Percentiles rank a stretch among this genome's conserved stretches.
These are phyloP conservation scores for Macrophomina tecta DNA, from an alignment of 2,329 filamentous ascomycete genomes.

Conservation along the genomic window DNA sequence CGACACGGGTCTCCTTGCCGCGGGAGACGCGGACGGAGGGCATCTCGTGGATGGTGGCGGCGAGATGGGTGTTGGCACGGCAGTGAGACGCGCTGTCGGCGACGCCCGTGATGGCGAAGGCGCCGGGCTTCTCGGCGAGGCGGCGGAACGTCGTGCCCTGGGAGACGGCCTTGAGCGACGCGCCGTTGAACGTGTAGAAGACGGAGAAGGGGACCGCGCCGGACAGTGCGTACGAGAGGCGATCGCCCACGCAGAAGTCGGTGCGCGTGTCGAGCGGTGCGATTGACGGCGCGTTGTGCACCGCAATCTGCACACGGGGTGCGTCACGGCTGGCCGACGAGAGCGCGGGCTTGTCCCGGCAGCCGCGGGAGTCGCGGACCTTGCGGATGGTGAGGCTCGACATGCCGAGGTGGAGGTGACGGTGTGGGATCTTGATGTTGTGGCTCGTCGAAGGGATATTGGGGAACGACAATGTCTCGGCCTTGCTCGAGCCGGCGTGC, in stretches of 20 bases:
- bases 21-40: constrained; percentile 90
- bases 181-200: constrained; percentile 85
- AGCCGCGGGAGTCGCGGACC: constrained; percentile 85
- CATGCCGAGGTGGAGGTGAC: constrained; percentile 83
- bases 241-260: constrained; percentile 95
- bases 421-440: constrained; percentile 82
- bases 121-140: constrained; percentile 87
- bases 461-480: constrained; percentile 81
- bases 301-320: constrained; percentile 84
- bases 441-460: constrained; percentile 78
- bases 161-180: constrained; percentile 78
- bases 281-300: constrained; percentile 92
- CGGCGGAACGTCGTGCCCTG: constrained; percentile 86
- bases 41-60: constrained; percentile 87
- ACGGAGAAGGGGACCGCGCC: constrained; percentile 93
- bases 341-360: constrained; percentile 75
- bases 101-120: constrained; percentile 85
- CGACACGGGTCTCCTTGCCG: constrained; percentile 78
- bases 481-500: constrained; percentile 79
- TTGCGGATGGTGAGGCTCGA: constrained; percentile 89
- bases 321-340: constrained; percentile 55
- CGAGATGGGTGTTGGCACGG: constrained; percentile 76
- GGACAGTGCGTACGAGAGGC: constrained; percentile 88
- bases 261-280: constrained; percentile 81
- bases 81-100: constrained; percentile 90